These are phyloP conservation scores for Yarrowia yakushimensis DNA, from an alignment of 805 yeast species.

Conservation along the genomic window DNA sequence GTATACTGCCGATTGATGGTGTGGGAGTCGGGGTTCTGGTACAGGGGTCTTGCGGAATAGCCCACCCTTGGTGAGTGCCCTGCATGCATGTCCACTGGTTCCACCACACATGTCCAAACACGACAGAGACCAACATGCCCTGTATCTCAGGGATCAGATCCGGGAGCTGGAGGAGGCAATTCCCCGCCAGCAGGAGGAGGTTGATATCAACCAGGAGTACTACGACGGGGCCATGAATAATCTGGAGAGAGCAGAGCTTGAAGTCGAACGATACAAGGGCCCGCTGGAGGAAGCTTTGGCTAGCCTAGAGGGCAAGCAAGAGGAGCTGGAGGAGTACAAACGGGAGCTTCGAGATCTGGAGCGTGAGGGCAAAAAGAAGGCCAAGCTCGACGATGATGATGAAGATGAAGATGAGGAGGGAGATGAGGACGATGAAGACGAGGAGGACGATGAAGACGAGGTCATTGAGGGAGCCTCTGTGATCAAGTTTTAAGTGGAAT, in stretches of 20 bases:
- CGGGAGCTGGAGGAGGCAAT: background rate
- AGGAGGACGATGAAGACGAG: background rate
- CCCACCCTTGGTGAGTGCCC: background rate
- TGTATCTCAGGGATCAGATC: background rate
- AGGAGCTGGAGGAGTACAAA: background rate
- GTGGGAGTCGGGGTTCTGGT: background rate
- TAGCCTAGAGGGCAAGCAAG: background rate
- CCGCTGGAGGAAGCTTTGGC: background rate
- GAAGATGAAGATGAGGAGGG: background rate
- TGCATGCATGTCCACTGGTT: background rate
- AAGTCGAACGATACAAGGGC: background rate
- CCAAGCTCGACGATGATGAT: background rate
- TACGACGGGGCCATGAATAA: background rate
- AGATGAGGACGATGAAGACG: background rate
- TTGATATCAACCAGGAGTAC: background rate
- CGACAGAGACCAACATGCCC: conserved; percentile 4
- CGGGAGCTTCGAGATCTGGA: background rate
- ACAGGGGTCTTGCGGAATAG: background rate
- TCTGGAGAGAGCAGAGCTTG: background rate
- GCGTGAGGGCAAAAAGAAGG: background rate
- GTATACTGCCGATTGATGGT: background rate
- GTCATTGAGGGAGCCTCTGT: background rate
- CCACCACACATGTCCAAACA: background rate
- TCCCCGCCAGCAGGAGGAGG: background rate
- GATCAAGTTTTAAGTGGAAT: background rate